Base-by-base conservation (phyloP, 192 early-diverging fungal species). In the Rhizophlyctis rosea region DNA sequence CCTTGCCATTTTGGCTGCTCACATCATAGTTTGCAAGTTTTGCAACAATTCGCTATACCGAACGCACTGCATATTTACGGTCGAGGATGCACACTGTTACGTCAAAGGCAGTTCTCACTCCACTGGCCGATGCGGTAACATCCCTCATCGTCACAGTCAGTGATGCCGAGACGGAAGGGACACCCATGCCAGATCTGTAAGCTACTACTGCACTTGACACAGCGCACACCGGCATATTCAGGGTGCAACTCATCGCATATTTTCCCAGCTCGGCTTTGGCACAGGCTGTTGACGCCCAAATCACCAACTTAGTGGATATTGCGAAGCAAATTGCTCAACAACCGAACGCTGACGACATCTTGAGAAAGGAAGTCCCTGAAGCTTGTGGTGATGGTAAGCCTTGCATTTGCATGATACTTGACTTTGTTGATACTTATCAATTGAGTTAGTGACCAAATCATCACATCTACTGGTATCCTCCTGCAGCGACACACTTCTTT, bases 51-150 rank as follows among this genome's bases (percentile, higher is more conserved):
- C n/a, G n/a, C n/a, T n/a, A n/a, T n/a, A n/a, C n/a, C n/a, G n/a
- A n/a, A n/a, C n/a, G n/a, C n/a, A n/a, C n/a, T n/a, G n/a, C n/a
- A n/a, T n/a, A n/a, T n/a, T n/a, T n/a, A n/a, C n/a, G n/a, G n/a
- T n/a, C n/a, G n/a, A n/a, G n/a, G n/a, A 77, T 77, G 72, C 63
- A 68, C 64, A 75, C 76, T 16, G 69, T 50, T 34, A 81, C 81
- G 7, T 63, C 71, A 54, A 78, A 78, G 39, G 50, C 71, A 3
- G 68, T 83, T n/a, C 62, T 83, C 1, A 50, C 64, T 16, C 81
- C 81, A 9, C 65, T 83, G 13, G 78, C 81, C n/a, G 78, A 83
- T 23, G 74, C 78, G 7, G 81, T 83, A 18, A 60, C 72, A 16
- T 50, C 69, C 7, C 65, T 83, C 13, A 81, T 83, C 24, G 62